These are phyloP conservation scores for Hypoxylon sp. DNA, from an alignment of 2,329 filamentous ascomycete genomes.

Conservation along the genomic window DNA sequence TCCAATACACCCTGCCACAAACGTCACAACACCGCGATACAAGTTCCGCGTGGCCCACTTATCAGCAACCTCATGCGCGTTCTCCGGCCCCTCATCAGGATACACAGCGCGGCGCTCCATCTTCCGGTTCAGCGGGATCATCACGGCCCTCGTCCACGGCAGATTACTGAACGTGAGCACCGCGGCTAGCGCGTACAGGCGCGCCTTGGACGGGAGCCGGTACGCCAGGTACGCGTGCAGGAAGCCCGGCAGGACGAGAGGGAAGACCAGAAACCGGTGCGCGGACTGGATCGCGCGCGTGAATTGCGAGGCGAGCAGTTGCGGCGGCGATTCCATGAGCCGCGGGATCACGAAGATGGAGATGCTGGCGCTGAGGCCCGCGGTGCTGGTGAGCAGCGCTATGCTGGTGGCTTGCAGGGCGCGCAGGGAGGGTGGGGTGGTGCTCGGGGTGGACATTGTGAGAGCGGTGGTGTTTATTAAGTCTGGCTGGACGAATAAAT, in stretches of 20 bases:
- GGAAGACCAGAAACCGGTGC: slow-evolving; percentile 57
- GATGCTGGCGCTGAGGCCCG: slow-evolving; percentile 57
- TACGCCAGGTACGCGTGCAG: slow-evolving; percentile 65
- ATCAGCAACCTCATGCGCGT: slow-evolving; percentile 31
- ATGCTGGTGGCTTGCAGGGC: slow-evolving; percentile 66
- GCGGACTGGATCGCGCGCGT: slow-evolving; percentile 59
- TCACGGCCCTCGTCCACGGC: slow-evolving; percentile 67
- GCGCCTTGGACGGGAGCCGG: slow-evolving; percentile 39
- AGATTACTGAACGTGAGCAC: slow-evolving; percentile 62
- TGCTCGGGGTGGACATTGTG: slow-evolving; percentile 12
- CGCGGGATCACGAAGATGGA: slow-evolving; percentile 66
- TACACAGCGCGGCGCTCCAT: slow-evolving; percentile 10
- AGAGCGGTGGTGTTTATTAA: background rate
- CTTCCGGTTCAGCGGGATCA: slow-evolving; percentile 64
- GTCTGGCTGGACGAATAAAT: background rate
- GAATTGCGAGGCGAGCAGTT: slow-evolving; percentile 71
- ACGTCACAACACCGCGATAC: slow-evolving; percentile 26
- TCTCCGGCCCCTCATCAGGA: slow-evolving; percentile 6
- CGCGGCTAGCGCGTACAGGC: slow-evolving; percentile 63
- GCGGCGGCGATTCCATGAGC: slow-evolving; percentile 68
- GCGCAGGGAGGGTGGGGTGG: slow-evolving; percentile 55
- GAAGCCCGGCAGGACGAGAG: slow-evolving; percentile 59
- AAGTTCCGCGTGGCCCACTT: slow-evolving; percentile 40
- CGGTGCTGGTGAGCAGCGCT: slow-evolving; percentile 63
- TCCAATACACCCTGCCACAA: slow-evolving; percentile 32